Evolutionary conservation across 1,284 basidiomycete genomes (phyloP).

Genomic region (Apiotrichum laibachii): DNA sequence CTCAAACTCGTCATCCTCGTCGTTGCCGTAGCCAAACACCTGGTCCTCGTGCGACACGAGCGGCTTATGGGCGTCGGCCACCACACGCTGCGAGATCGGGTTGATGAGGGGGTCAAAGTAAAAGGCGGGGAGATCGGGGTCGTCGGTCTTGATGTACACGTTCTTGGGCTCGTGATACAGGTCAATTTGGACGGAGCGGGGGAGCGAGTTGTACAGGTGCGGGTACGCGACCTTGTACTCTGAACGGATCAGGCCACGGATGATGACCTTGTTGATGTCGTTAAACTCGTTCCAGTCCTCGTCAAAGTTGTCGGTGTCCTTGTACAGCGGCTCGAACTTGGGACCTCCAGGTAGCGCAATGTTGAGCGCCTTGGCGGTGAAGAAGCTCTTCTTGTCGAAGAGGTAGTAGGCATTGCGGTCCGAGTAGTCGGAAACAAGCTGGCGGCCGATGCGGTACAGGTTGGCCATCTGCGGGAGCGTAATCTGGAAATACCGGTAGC

Average conservation of each 20-base stretch:
- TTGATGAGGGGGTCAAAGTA: slow-evolving; percentile 99
- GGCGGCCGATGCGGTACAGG: slow-evolving; percentile 90
- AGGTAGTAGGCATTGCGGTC: slow-evolving; percentile 87
- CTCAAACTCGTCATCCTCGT: slow-evolving; percentile 77
- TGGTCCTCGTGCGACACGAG: slow-evolving; percentile 84
- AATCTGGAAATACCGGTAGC: slow-evolving; percentile 91
- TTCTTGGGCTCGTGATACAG: slow-evolving; percentile 94
- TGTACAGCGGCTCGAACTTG: slow-evolving; percentile 86
- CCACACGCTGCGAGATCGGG: slow-evolving; percentile 84
- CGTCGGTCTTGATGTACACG: slow-evolving; percentile 97
- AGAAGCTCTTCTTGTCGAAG: slow-evolving; percentile 97
- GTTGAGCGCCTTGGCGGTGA: slow-evolving; percentile 96
- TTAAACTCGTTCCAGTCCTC: slow-evolving; percentile 99
- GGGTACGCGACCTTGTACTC: slow-evolving; percentile 99
- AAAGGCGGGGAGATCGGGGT: slow-evolving; percentile 98
- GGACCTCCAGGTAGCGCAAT: slow-evolving; percentile 98
- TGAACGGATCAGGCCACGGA: slow-evolving; percentile 96
- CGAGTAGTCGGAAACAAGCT: slow-evolving; percentile 85
- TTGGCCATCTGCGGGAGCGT: slow-evolving; percentile 94
- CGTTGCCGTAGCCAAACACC: slow-evolving; percentile 79
- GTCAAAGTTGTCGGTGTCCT: slow-evolving; percentile 95
- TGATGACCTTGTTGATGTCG: slow-evolving; percentile 99
- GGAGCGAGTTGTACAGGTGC: slow-evolving; percentile 97
- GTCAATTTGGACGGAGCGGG: slow-evolving; percentile 88
- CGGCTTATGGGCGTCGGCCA: slow-evolving; percentile 75